A percentile compares a stretch with the other conserved stretches of the same genome.
These are phyloP conservation scores for Postia placenta DNA, from an alignment of 768 basidiomycete genomes.

Conservation along the genomic window DNA sequence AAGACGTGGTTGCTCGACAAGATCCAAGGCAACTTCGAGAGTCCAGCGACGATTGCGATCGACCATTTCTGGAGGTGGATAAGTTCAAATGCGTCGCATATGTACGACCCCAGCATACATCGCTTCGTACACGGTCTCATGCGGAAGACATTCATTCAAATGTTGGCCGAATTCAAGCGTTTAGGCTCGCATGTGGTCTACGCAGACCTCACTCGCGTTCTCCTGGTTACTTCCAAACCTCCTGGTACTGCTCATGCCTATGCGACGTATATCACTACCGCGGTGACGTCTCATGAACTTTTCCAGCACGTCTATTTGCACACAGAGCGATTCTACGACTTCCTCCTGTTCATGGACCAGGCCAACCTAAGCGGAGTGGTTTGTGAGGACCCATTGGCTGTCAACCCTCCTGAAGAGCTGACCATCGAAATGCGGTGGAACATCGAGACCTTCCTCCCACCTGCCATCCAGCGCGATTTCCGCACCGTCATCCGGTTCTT, in stretches of 20 bases:
- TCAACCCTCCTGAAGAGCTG: conserved; percentile 64
- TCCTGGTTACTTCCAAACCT: conserved; percentile 92
- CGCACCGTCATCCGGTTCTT: conserved; percentile 68
- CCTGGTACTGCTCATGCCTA: conserved; percentile 94
- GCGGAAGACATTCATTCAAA: conserved; percentile 96
- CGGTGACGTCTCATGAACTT: conserved; percentile 89
- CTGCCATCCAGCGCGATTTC: conserved; percentile 75
- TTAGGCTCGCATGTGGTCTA: conserved; percentile 91
- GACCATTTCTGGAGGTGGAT: conserved; percentile 99
- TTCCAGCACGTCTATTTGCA: conserved; percentile 90
- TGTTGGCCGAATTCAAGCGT: conserved; percentile 93
- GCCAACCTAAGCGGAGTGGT: conserved; percentile 88
- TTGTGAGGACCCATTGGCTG: conserved; percentile 70
- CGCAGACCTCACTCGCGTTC: conserved; percentile 86
- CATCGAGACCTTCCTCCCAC: conserved; percentile 83
- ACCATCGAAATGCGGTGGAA: conserved; percentile 88
- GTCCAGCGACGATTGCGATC: conserved; percentile 64
- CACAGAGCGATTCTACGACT: conserved; percentile 88
- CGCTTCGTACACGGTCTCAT: conserved; percentile 92
- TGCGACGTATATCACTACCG: conserved; percentile 89
- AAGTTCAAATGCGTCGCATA: conserved; percentile 72
- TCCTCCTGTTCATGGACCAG: conserved; percentile 91
- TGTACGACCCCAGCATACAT: conserved; percentile 92
- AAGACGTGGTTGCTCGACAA: conserved; percentile 89
- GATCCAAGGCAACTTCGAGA: conserved; percentile 58